phyloP scores from a whole-genome alignment of 257 asterid species.

The Primulina eburnea region DNA sequence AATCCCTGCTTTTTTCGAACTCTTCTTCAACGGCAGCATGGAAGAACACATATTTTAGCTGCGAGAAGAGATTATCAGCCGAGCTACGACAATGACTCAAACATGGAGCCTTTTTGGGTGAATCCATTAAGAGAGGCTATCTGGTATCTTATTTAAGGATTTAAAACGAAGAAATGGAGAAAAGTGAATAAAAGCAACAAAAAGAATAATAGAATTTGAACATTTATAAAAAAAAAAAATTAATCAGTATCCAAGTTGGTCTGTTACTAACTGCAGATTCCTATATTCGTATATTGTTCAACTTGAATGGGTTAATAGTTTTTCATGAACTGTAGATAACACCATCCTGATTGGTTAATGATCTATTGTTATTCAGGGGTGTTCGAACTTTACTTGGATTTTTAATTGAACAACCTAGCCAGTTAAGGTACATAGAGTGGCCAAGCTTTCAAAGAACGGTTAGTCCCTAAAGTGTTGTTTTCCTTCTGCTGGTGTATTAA shows the following conservation, averaged over 20 bases:
- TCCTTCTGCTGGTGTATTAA: background rate
- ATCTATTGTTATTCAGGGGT: slow-evolving; percentile 39
- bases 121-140: slow-evolving; percentile 35
- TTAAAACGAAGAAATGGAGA: background rate
- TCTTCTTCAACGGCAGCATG: slow-evolving; percentile 25
- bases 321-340: slow-evolving; percentile 18
- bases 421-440: slow-evolving; percentile 59
- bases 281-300: slow-evolving; percentile 1
- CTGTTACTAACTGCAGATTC: too few relatives aligned
- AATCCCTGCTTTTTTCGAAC: slow-evolving; percentile 23
- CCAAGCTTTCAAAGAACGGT: slow-evolving; percentile 60
- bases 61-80: slow-evolving; percentile 55
- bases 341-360: slow-evolving; percentile 23
- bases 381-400: slow-evolving; percentile 42
- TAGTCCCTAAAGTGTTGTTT: slow-evolving; percentile 21
- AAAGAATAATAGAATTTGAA: background rate
- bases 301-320: slow-evolving; percentile 16
- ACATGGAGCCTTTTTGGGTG: slow-evolving; percentile 52
- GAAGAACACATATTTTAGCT: slow-evolving; percentile 28
- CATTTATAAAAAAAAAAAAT: too few relatives aligned
- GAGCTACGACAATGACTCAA: slow-evolving; percentile 36
- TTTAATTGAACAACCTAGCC: slow-evolving; percentile 52
- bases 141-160: slow-evolving; percentile 38
- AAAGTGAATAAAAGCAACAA: background rate
- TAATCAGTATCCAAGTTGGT: background rate